Base-by-base conservation (phyloP, 1,284 basidiomycete species). In the Sanghuangporus baumii region DNA sequence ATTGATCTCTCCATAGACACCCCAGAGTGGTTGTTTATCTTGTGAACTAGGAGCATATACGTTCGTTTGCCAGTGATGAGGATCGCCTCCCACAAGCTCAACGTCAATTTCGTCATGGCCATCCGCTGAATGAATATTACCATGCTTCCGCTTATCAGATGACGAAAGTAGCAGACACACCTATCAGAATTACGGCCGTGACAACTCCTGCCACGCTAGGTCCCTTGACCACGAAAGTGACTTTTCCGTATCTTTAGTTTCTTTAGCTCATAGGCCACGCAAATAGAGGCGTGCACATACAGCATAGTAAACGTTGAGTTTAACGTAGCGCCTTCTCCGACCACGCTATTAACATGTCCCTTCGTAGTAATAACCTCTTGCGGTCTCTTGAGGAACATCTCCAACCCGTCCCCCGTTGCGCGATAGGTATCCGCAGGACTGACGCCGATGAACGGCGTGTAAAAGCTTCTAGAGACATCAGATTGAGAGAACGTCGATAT, bases 61-160 rank as follows among this genome's bases (percentile, higher is more conserved):
- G 66, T 81, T 82, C 47, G 78, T 77, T 68, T 81, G 79, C 76
- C 77, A 82, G 65, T 75, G 72, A 2, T 51, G 48, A 2, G 72
- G 68, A 62, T 79, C 75, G 7, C 75, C 75, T 34, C 78, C 76
- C 9, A 81, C 67, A 6, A 80, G 67, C 63, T 82, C 80, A 57
- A 80, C 69, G 66, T 81, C 80, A 38, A 81, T 78, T 61, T 82
- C 79, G 66, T 81, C 79, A 34, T 66, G 65, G 36, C 70, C 59
- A 50, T 74, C 72, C 16, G 73, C 76, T 75, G 43, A 23, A 52
- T 16, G n/a, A 20, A 16, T 16, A n/a, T 63, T 16, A 55, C 18
- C 2, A 20, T 36, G 26, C 40, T 37, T 41, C 11, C 43, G 9
- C 6, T 46, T 18, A 12, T 59, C n/a, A 34, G 26, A 34, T 50